These are phyloP conservation scores for Penicillium canescens DNA, from an alignment of 495 filamentous ascomycete species.

Conservation along the genomic window DNA sequence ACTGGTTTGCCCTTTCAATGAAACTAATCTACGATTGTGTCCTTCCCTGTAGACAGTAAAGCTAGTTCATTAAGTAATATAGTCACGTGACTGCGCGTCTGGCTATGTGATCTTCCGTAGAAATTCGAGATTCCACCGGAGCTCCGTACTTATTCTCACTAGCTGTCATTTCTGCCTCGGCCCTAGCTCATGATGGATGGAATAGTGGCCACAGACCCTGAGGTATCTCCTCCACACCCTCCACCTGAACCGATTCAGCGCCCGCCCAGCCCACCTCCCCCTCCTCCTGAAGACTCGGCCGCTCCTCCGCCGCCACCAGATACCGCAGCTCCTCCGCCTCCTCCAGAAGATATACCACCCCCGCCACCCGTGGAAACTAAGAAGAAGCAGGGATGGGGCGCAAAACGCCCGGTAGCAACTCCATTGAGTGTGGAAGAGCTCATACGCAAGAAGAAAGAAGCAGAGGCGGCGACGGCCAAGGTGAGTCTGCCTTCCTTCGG, in stretches of 20 bases:
- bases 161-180: conserved; percentile 1
- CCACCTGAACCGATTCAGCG: conserved; percentile 40
- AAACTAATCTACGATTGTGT: conserved; percentile 6
- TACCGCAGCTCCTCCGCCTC: conserved; percentile 52
- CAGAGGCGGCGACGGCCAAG: conserved; percentile 74
- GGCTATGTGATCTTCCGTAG: conserved; percentile 22
- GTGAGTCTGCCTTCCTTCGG: conserved; percentile 38
- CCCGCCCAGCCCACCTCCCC: conserved; percentile 54
- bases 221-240: conserved; percentile 21
- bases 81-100: conserved; percentile 22
- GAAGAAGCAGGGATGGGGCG: conserved; percentile 59
- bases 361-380: conserved; percentile 40
- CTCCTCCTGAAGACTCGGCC: conserved; percentile 50
- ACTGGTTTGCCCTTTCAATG: conserved; percentile 9
- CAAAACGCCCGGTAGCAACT: conserved; percentile 34
- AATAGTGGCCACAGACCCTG: conserved; percentile 26
- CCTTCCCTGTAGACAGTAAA: background rate
- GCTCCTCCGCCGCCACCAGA: conserved; percentile 62
- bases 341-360: conserved; percentile 22
- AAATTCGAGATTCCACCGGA: conserved; percentile 29
- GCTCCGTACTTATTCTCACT: conserved; percentile 4
- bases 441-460: conserved; percentile 74
- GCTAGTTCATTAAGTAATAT: background rate
- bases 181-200: conserved; percentile 24
- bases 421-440: conserved; percentile 79